Evolutionary conservation across 768 basidiomycete species (phyloP).

Genomic region (Pleurotus platypus): DNA sequence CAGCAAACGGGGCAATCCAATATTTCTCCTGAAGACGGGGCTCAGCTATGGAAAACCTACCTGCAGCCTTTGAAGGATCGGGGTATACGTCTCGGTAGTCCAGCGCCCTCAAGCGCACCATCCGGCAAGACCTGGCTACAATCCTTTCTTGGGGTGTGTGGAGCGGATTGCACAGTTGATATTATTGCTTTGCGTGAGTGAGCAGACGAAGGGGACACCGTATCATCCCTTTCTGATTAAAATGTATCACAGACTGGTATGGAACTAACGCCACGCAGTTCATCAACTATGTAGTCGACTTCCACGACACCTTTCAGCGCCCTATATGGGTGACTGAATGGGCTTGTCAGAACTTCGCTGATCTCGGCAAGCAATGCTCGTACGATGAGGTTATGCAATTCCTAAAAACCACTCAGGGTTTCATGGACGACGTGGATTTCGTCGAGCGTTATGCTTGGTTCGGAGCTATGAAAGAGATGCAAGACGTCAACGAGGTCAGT

Average conservation of each 20-base stretch:
- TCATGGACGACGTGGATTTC: constrained; percentile 48
- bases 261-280: constrained; percentile 47
- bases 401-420: constrained; percentile 47
- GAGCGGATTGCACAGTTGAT: constrained; percentile 49
- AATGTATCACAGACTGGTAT: constrained; percentile 39
- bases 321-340: constrained; percentile 63
- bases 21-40: constrained; percentile 44
- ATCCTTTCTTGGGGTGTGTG: constrained; percentile 48
- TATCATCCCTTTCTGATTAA: background rate
- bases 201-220: constrained; percentile 14
- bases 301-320: constrained; percentile 45
- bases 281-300: constrained; percentile 44
- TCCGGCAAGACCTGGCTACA: constrained; percentile 51
- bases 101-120: constrained; percentile 49
- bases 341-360: constrained; percentile 51
- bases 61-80: constrained; percentile 45
- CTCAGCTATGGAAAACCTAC: constrained; percentile 46
- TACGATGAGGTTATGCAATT: constrained; percentile 39
- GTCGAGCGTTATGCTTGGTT: constrained; percentile 64
- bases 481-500: constrained; percentile 44
- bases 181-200: constrained; percentile 52
- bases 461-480: constrained; percentile 49
- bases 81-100: constrained; percentile 48
- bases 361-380: constrained; percentile 39
- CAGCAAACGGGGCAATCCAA: constrained; percentile 46